Evolutionary conservation across 306 rosid genomes (phyloP).

Genomic region (Cicer chorassanicum): DNA sequence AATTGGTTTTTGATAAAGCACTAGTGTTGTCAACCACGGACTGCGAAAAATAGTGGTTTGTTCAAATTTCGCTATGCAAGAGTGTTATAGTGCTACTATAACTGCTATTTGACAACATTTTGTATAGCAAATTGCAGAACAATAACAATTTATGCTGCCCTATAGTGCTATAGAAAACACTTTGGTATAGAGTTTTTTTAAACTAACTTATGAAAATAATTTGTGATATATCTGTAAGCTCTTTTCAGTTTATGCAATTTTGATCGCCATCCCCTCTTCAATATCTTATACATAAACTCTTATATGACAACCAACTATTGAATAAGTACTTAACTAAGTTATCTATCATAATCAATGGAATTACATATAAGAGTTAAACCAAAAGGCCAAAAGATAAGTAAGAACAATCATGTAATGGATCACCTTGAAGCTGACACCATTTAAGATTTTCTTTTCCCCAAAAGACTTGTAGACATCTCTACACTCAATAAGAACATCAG

Average conservation of each 20-base stretch:
- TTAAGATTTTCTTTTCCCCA: slow-evolving; percentile 91
- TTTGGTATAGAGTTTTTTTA: no score
- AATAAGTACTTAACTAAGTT: not conserved
- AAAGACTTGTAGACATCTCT: slow-evolving; percentile 86
- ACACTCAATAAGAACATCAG: slow-evolving; percentile 95
- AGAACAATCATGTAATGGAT: slow-evolving; percentile 40
- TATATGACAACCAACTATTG: not conserved
- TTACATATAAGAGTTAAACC: not conserved
- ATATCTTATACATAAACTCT: not conserved
- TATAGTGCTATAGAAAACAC: no score
- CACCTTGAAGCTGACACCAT: slow-evolving; percentile 99
- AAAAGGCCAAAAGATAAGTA: slow-evolving; percentile 6
- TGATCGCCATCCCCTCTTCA: not conserved
- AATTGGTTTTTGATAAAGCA: not conserved
- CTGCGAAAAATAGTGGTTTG: no score
- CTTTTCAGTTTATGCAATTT: not conserved
- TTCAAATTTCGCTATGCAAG: no score
- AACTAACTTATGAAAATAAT: not conserved
- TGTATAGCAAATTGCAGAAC: no score
- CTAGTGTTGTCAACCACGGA: no score
- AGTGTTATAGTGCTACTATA: no score
- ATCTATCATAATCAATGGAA: not conserved
- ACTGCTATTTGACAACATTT: no score
- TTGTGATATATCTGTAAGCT: not conserved
- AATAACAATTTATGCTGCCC: no score